phyloP scores from a whole-genome alignment of 2,329 filamentous ascomycete species.

The Fusarium siculi region DNA sequence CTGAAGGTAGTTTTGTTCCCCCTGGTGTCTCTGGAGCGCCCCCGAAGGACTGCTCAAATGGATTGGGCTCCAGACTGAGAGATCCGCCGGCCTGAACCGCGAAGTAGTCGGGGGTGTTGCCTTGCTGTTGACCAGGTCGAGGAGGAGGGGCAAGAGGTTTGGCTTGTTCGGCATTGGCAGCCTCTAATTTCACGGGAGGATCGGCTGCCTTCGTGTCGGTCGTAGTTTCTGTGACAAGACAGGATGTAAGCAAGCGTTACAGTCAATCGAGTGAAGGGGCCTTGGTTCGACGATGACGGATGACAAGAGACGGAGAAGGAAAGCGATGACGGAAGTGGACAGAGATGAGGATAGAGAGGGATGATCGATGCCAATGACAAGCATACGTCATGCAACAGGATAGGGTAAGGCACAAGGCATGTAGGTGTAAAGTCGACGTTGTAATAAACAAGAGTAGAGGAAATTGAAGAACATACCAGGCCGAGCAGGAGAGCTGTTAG shows the following conservation, averaged over 20 bases:
- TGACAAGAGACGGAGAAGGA: conserved; percentile 20
- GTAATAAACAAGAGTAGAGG: conserved; percentile 1
- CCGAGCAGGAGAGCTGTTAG: conserved; percentile 55
- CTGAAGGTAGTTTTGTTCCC: conserved; percentile 84
- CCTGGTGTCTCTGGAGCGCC: conserved; percentile 81
- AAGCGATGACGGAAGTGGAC: conserved; percentile 34
- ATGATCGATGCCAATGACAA: conserved; percentile 34
- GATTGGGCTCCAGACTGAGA: conserved; percentile 87
- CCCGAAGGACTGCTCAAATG: conserved; percentile 95
- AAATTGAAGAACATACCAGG: conserved; percentile 53
- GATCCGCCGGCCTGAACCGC: conserved; percentile 64
- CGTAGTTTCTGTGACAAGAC: conserved; percentile 51
- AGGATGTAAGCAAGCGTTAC: conserved; percentile 38
- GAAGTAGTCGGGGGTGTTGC: conserved; percentile 75
- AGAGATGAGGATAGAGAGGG: conserved; percentile 14
- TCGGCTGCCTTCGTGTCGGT: conserved; percentile 59
- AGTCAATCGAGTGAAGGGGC: conserved; percentile 21
- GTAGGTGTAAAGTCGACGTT: not conserved
- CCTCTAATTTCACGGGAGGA: conserved; percentile 59
- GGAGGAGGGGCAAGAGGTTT: conserved; percentile 78
- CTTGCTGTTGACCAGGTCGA: conserved; percentile 65
- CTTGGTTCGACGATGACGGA: conserved; percentile 30
- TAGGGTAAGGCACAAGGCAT: not conserved
- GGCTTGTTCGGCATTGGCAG: conserved; percentile 66
- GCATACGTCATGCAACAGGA: conserved; percentile 42